Conservation (phyloP, 1,284 basidiomycete genomes). For the Trametes pubescens region DNA sequence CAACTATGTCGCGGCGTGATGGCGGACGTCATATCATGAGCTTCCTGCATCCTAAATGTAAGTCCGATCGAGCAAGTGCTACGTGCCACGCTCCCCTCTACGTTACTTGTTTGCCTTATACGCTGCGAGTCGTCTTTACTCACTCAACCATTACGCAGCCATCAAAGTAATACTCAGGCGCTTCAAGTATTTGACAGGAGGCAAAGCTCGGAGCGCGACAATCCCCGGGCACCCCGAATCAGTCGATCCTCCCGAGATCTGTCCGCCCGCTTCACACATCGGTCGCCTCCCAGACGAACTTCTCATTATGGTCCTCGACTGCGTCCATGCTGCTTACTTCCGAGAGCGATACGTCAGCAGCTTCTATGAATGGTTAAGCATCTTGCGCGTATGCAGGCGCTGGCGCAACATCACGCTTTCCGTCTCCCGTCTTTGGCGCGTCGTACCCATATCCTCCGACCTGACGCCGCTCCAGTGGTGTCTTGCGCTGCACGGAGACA, state of each 20-base stretch:
- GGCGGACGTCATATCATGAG: no score
- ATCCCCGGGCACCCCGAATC: not conserved
- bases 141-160: no score
- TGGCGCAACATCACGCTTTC: not conserved
- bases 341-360: no score
- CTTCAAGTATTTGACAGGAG: not conserved
- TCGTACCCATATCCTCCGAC: not conserved
- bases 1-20: no score
- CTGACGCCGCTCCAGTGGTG: not conserved
- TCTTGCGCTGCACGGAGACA: not conserved
- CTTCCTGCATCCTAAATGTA: no score
- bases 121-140: no score
- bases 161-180: no score
- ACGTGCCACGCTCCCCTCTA: no score
- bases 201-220: not conserved
- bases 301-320: not conserved
- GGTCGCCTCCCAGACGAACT: constrained; percentile 1
- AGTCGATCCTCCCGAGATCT: not conserved
- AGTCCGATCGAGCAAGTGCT: no score
- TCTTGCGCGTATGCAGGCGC: not conserved
- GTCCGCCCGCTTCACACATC: not conserved
- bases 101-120: no score
- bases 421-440: not conserved
- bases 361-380: not conserved
- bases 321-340: not conserved